Evolutionary conservation across 2,329 filamentous ascomycete species (phyloP), one percentile per base, ranked within the genome.

Genomic region (Colletotrichum eremochloae): DNA sequence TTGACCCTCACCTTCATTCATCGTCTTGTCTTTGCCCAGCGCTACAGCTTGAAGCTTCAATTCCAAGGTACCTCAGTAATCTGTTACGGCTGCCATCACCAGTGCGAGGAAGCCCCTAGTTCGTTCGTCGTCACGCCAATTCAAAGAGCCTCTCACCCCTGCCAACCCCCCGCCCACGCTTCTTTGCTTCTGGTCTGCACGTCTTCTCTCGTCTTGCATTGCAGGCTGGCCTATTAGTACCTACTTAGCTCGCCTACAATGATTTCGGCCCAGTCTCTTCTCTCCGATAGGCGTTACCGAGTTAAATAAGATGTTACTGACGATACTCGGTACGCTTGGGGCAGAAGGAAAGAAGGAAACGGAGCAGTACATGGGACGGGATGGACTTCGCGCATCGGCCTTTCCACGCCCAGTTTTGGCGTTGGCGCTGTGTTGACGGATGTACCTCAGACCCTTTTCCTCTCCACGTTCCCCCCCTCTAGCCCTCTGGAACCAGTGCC

Each of bases 21-120:
- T 62, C 33, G 42, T 44, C 46, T 61, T 6, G 24, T 24, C 20
- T 50, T 8, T 36, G 53, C 31, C 64, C 53, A 53, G 40, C 56
- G 36, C 11, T 20, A 20, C 44, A 61, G 55, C 55, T 46, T 67
- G 20, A 40, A 57, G 63, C 53, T 46, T 46, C 40, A 66, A 14
- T 48, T 24, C 36, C 46, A 42, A 40, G 46, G 62, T 55, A 53
- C 48, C 24, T 33, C 8, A 42, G 62, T 64, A 33, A 55, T 61
- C 66, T 69, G 58, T 69, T 56, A 72, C 66, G 66, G 66, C 66
- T 72, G 60, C 66, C 53, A 69, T 64, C 66, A 48, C 38, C 36
- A 36, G 46, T 69, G 53, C 66, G 38, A 48, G 60, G 69, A 53
- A 52, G n/a, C 31, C 53, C 69, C 69, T 60, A 40, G 20, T 29